Percentiles rank a stretch among this genome's conserved stretches.
Conservation (phyloP, 768 basidiomycete genomes). For the Mycena rebaudengoi region DNA sequence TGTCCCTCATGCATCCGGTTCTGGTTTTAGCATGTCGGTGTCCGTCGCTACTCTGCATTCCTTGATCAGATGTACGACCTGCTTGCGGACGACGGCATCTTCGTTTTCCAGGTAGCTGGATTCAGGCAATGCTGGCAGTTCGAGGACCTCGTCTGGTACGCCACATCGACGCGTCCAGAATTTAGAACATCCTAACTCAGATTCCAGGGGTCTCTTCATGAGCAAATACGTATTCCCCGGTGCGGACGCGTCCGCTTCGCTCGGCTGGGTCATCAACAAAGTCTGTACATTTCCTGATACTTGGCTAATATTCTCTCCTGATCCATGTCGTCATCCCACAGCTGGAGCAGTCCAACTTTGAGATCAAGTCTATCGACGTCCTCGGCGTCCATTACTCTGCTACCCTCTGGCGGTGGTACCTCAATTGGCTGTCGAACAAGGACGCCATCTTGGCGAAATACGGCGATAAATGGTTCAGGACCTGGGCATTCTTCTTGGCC, state of each 20-base stretch:
- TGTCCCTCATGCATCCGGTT: background rate
- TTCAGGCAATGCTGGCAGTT: conserved; percentile 97
- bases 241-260: conserved; percentile 94
- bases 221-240: conserved; percentile 99
- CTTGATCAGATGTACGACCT: conserved; percentile 92
- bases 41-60: conserved; percentile 91
- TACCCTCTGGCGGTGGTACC: conserved; percentile 91
- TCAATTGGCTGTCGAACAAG: conserved; percentile 96
- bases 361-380: conserved; percentile 96
- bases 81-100: conserved; percentile 92
- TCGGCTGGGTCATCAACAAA: conserved; percentile 90
- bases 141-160: conserved; percentile 95
- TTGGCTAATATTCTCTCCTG: background rate
- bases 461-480: conserved; percentile 92
- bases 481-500: conserved; percentile 98
- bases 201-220: conserved; percentile 89
- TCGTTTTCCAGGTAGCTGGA: conserved; percentile 98
- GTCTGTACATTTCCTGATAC: conserved; percentile 35
- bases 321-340: conserved; percentile 38
- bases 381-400: conserved; percentile 98
- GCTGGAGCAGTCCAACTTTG: conserved; percentile 92
- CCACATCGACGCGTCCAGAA: conserved; percentile 14
- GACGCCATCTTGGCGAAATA: conserved; percentile 90
- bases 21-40: conserved; percentile 87
- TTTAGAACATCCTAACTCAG: background rate